Evolutionary conservation across 1,139 yeast genomes (phyloP).

Genomic region (Taphrina deformans): DNA sequence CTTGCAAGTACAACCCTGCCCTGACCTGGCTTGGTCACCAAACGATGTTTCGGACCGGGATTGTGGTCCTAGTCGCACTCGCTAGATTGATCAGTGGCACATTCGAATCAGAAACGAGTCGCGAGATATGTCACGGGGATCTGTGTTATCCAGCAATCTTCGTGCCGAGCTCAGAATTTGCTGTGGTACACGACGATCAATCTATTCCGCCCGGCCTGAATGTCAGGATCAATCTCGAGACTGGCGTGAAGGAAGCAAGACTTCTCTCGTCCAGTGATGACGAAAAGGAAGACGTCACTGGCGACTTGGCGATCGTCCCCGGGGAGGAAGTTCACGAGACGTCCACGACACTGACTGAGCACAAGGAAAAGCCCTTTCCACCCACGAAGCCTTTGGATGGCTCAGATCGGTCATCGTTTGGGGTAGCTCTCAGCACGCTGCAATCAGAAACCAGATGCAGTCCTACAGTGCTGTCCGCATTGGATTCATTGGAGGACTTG

Average conservation of each 20-base stretch:
- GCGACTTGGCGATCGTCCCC: slow-evolving; percentile 20
- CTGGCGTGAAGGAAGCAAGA: slow-evolving; percentile 68
- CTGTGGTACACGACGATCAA: slow-evolving; percentile 48
- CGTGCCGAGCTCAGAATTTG: slow-evolving; percentile 67
- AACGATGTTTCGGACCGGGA: background rate
- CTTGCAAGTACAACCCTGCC: no score
- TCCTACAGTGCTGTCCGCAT: slow-evolving; percentile 41
- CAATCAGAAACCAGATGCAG: background rate
- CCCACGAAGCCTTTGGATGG: slow-evolving; percentile 17
- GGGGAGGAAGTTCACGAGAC: slow-evolving; percentile 32
- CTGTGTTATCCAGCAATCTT: slow-evolving; percentile 64
- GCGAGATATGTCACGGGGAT: slow-evolving; percentile 29
- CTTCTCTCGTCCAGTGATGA: slow-evolving; percentile 42
- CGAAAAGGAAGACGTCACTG: background rate
- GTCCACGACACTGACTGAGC: background rate
- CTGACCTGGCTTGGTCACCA: no score
- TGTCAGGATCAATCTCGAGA: slow-evolving; percentile 66
- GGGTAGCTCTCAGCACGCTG: slow-evolving; percentile 2
- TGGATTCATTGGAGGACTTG: slow-evolving; percentile 58
- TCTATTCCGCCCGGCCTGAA: slow-evolving; percentile 54
- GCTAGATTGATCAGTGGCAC: background rate
- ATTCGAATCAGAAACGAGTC: background rate
- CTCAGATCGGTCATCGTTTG: slow-evolving; percentile 6
- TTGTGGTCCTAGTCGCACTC: background rate
- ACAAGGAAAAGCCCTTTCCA: slow-evolving; percentile 6